Evolutionary conservation across 2,329 filamentous ascomycete genomes (phyloP).

Genomic region (Colletotrichum graminicola): DNA sequence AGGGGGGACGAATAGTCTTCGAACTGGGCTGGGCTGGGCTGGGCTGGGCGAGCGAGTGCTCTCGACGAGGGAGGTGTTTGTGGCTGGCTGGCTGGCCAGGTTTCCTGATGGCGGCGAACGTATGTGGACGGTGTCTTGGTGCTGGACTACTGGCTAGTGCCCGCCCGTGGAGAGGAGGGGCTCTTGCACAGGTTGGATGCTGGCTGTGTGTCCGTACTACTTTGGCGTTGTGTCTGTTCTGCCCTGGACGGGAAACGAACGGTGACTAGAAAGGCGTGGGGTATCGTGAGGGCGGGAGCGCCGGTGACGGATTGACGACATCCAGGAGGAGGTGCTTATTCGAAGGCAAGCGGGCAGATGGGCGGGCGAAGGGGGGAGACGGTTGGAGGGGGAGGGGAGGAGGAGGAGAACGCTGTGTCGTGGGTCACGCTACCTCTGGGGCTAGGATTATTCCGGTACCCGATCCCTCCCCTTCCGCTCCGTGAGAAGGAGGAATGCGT

Average conservation of each 20-base stretch:
- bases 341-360: neutral
- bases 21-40: neutral
- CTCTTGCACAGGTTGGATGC: neutral
- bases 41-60: neutral
- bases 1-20: neutral
- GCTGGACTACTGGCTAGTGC: conserved; percentile 6
- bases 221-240: neutral
- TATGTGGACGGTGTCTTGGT: neutral
- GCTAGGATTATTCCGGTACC: neutral
- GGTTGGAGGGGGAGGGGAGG: neutral
- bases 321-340: neutral
- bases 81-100: conserved; percentile 4
- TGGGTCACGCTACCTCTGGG: neutral
- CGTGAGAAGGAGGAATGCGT: neutral
- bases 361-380: neutral
- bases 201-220: conserved; percentile 1
- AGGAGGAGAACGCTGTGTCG: neutral
- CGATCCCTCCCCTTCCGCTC: neutral
- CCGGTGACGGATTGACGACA: conserved; percentile 1
- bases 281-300: neutral
- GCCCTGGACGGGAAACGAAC: neutral
- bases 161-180: neutral
- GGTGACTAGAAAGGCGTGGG: conserved; percentile 1
- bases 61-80: neutral
- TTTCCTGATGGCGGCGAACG: neutral